Evolutionary conservation across 2,329 filamentous ascomycete species (phyloP).

Genomic region (Aspergillus transmontanensis): DNA sequence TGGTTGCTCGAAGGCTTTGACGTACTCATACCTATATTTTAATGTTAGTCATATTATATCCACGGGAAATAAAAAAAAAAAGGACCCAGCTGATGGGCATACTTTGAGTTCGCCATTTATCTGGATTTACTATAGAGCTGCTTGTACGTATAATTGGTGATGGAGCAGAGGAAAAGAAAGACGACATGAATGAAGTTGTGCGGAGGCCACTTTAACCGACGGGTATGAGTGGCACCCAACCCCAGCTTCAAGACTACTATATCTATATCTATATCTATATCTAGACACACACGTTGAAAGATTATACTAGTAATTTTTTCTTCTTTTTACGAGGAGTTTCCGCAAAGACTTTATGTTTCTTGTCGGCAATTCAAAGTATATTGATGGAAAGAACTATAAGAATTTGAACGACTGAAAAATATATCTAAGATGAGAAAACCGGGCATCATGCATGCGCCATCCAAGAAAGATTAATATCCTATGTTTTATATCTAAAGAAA

Average conservation of each 20-base stretch:
- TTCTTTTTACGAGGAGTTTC: not conserved
- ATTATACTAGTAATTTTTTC: not conserved
- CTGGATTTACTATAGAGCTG: not conserved
- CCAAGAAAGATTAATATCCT: conserved; percentile 2
- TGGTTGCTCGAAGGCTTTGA: conserved; percentile 81
- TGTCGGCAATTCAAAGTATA: not conserved
- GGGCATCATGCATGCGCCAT: not conserved
- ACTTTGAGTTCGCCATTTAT: conserved; percentile 21
- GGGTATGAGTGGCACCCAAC: not conserved
- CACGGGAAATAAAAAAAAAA: not conserved
- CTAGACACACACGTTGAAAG: no score
- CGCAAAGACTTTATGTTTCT: not conserved
- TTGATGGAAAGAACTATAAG: not conserved
- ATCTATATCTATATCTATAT: no score
- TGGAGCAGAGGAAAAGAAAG: not conserved
- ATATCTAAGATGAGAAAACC: not conserved
- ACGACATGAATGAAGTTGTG: conserved; percentile 2
- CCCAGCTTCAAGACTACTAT: not conserved
- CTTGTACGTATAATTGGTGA: not conserved
- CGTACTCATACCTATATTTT: conserved; percentile 80
- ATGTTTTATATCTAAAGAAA: conserved; percentile 1
- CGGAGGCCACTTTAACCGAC: conserved; percentile 10
- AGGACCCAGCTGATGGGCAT: not conserved
- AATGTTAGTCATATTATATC: conserved; percentile 48
- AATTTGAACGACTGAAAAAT: not conserved